Percentiles rank a stretch among this genome's conserved stretches.
Evolutionary conservation across 2,329 filamentous ascomycete genomes (phyloP).

Genomic region (Aspergillus sergii): DNA sequence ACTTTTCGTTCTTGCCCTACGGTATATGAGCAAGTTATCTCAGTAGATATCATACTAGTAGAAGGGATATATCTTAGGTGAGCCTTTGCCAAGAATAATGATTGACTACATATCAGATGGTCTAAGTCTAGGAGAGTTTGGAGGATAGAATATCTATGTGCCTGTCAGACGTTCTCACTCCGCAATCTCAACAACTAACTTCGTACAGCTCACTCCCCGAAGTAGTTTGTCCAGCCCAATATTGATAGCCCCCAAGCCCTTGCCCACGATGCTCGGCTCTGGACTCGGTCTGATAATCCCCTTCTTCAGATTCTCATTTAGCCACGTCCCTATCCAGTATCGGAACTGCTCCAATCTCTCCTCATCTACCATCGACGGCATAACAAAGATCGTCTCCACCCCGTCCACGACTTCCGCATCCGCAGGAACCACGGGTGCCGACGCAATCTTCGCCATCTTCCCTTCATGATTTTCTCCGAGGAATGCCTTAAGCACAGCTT

Average conservation of each 20-base stretch:
- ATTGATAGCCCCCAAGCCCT: constrained; percentile 42
- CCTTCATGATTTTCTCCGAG: neutral
- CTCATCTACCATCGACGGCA: constrained; percentile 38
- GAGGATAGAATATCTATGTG: too few relatives aligned
- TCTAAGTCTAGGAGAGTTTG: too few relatives aligned
- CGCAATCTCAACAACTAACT: constrained; percentile 46
- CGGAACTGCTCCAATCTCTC: constrained; percentile 42
- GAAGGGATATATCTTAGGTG: too few relatives aligned
- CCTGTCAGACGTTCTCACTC: constrained; percentile 20
- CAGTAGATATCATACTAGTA: too few relatives aligned
- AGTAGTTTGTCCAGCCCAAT: constrained; percentile 39
- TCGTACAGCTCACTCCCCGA: constrained; percentile 47
- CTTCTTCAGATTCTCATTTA: constrained; percentile 36
- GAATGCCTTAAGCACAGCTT: constrained; percentile 43
- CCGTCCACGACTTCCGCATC: constrained; percentile 34
- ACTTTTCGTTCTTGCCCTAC: too few relatives aligned
- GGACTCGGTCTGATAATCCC: constrained; percentile 44
- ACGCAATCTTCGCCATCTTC: constrained; percentile 37
- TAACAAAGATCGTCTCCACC: constrained; percentile 43
- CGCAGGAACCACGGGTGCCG: constrained; percentile 38
- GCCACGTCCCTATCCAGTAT: constrained; percentile 46
- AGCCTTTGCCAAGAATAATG: too few relatives aligned
- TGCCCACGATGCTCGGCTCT: constrained; percentile 40
- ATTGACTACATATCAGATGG: too few relatives aligned
- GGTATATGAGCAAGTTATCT: too few relatives aligned